Conservation (phyloP, 78 protist species). For the Chrysochromulina tobinii region DNA sequence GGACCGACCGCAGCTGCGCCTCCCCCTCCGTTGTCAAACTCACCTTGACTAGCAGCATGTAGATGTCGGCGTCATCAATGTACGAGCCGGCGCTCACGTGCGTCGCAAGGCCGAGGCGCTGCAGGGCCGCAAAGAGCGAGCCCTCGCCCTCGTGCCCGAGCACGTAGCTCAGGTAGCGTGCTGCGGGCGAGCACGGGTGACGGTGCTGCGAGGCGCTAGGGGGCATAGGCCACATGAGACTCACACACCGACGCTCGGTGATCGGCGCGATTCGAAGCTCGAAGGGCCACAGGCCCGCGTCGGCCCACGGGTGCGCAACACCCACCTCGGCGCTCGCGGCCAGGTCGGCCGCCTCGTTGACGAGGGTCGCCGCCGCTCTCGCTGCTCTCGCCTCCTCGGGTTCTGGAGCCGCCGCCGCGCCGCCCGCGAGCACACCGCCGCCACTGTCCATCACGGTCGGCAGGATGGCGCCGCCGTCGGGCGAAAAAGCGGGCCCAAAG, state of each 20-base stretch:
- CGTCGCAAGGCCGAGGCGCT: background rate
- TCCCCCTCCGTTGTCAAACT: background rate
- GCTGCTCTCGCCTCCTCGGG: too few species aligned
- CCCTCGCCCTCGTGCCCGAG: constrained; percentile 3
- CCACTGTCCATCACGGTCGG: too few species aligned
- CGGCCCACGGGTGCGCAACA: background rate
- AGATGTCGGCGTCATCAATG: background rate
- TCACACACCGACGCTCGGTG: background rate
- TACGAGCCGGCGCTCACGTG: background rate
- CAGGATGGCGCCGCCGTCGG: background rate
- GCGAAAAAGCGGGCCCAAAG: background rate
- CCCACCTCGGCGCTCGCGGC: background rate
- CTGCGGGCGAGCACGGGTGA: background rate
- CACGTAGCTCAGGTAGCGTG: background rate
- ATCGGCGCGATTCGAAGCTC: background rate
- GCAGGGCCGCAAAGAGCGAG: background rate
- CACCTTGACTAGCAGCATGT: background rate
- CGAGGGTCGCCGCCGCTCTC: background rate
- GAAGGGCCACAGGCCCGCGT: background rate
- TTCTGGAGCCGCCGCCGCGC: too few species aligned
- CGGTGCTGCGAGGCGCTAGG: background rate
- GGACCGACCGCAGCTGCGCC: background rate
- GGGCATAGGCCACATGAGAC: background rate
- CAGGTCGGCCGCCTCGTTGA: background rate
- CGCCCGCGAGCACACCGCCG: too few species aligned